phyloP scores from a whole-genome alignment of 305 asterid species.

The Fraxinus nigra region DNA sequence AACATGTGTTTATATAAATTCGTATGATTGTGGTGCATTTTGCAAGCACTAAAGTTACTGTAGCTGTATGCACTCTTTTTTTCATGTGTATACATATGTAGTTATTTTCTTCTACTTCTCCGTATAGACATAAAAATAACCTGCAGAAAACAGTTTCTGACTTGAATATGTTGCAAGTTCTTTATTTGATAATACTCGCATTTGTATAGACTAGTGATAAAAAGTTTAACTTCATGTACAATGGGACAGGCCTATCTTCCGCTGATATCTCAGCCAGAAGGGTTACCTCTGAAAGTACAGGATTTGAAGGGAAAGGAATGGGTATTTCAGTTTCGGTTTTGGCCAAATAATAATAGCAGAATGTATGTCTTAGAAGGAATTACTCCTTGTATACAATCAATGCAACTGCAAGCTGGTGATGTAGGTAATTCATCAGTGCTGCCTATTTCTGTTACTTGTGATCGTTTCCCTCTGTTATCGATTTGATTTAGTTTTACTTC shows the following conservation, averaged over 20 bases:
- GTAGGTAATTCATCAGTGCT: conserved; percentile 57
- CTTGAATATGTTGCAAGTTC: conserved; percentile 4
- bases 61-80: background rate
- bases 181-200: conserved; percentile 5
- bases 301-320: conserved; percentile 88
- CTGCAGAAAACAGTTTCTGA: background rate
- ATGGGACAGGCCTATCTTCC: conserved; percentile 82
- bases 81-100: background rate
- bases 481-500: conserved; percentile 22
- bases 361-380: conserved; percentile 99
- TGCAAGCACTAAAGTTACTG: conserved; percentile 14
- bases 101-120: conserved; percentile 3
- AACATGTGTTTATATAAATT: background rate
- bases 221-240: conserved; percentile 25
- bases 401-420: conserved; percentile 98
- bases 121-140: background rate
- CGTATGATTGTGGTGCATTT: background rate
- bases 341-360: conserved; percentile 99
- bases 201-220: conserved; percentile 21
- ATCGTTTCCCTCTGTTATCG: background rate
- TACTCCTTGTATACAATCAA: conserved; percentile 90
- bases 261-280: conserved; percentile 80
- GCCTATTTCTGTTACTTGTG: conserved; percentile 10
- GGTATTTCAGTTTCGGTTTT: conserved; percentile 92
- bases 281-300: conserved; percentile 70